A percentile compares a stretch with the other conserved stretches of the same genome.
These are phyloP conservation scores for Polyporus arcularius DNA, from an alignment of 768 basidiomycete species.

Conservation along the genomic window DNA sequence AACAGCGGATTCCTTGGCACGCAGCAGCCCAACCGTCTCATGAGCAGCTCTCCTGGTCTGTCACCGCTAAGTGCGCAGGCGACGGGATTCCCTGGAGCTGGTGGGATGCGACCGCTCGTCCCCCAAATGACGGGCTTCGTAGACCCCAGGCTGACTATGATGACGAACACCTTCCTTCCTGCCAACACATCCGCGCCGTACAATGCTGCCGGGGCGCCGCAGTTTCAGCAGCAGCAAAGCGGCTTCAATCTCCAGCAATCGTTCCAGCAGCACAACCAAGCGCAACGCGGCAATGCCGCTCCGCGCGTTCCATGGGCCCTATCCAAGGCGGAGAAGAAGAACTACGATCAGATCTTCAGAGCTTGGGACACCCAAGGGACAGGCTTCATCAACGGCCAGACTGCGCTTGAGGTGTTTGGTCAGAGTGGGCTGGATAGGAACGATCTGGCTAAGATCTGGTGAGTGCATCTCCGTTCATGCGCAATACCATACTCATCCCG, in stretches of 20 bases:
- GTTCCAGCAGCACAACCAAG: constrained; percentile 85
- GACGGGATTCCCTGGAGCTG: constrained; percentile 57
- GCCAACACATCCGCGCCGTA: constrained; percentile 62
- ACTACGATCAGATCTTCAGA: constrained; percentile 94
- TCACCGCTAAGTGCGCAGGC: constrained; percentile 50
- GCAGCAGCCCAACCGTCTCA: constrained; percentile 49
- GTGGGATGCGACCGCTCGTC: constrained; percentile 47
- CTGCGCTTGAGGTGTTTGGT: constrained; percentile 90
- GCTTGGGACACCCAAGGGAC: constrained; percentile 86
- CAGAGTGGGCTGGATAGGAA: constrained; percentile 88
- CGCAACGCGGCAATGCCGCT: constrained; percentile 61
- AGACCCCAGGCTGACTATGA: constrained; percentile 84
- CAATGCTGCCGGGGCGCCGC: constrained; percentile 59
- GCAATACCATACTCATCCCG: background rate
- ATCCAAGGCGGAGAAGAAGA: constrained; percentile 90
- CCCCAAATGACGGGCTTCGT: constrained; percentile 80
- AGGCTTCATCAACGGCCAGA: constrained; percentile 85
- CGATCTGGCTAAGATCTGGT: constrained; percentile 94
- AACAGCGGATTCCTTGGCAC: constrained; percentile 43
- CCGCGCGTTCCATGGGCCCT: constrained; percentile 86
- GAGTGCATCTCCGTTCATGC: constrained; percentile 30
- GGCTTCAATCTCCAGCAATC: constrained; percentile 74
- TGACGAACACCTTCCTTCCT: constrained; percentile 93
- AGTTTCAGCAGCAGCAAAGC: constrained; percentile 62
- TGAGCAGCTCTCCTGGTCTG: constrained; percentile 57